Evolutionary conservation across 768 basidiomycete species (phyloP).

Genomic region (Hebeloma cylindrosporum): DNA sequence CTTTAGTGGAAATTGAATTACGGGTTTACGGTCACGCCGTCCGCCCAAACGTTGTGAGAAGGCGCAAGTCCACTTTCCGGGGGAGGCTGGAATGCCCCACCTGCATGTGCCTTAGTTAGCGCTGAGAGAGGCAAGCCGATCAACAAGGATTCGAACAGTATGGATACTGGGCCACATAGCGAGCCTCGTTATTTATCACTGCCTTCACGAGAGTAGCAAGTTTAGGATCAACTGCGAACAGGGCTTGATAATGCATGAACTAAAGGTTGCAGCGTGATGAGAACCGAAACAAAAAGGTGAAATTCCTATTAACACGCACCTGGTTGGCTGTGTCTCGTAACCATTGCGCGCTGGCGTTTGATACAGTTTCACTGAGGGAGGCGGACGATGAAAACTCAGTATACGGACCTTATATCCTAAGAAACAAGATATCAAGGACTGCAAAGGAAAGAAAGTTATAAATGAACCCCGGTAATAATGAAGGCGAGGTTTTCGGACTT

Average conservation of each 20-base stretch:
- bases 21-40: conserved; percentile 73
- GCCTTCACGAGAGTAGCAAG: conserved; percentile 70
- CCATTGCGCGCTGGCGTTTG: conserved; percentile 71
- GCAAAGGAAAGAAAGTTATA: not conserved
- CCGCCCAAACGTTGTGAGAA: conserved; percentile 67
- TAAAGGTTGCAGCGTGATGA: conserved; percentile 30
- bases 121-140: not conserved
- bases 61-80: conserved; percentile 68
- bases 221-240: conserved; percentile 56
- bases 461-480: conserved; percentile 72
- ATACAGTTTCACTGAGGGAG: conserved; percentile 7
- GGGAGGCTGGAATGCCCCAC: conserved; percentile 79
- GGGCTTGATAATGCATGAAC: conserved; percentile 69
- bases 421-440: not conserved
- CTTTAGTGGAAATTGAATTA: conserved; percentile 25
- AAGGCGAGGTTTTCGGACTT: conserved; percentile 73
- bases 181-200: conserved; percentile 80
- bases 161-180: conserved; percentile 69
- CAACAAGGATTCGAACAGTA: conserved; percentile 49
- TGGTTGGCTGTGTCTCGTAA: conserved; percentile 81
- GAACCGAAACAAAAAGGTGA: not conserved
- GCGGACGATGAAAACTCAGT: not conserved
- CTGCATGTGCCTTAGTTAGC: conserved; percentile 22
- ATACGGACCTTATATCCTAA: conserved; percentile 71
- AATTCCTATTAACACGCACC: conserved; percentile 31